Evolutionary conservation across 768 basidiomycete species (phyloP).

Genomic region (Tephrocybe sp.): DNA sequence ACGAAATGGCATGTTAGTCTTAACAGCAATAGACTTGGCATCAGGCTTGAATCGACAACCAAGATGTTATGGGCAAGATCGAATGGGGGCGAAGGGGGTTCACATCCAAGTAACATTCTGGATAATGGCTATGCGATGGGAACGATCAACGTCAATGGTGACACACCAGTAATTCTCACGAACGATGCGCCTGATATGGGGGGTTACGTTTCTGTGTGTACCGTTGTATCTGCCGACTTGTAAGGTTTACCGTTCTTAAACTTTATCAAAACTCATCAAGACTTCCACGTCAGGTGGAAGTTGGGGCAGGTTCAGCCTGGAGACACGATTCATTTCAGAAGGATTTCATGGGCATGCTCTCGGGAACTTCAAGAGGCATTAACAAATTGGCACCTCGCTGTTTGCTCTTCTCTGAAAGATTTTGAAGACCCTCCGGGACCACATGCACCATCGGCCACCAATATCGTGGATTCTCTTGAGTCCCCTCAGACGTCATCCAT

Average conservation of each 20-base stretch:
- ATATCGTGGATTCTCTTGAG: not conserved
- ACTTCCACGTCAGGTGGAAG: conserved; percentile 58
- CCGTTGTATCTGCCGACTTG: conserved; percentile 52
- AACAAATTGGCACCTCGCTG: not conserved
- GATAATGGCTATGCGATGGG: conserved; percentile 60
- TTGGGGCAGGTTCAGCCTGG: conserved; percentile 66
- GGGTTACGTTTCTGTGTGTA: conserved; percentile 58
- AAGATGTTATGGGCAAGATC: conserved; percentile 54
- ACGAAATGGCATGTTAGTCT: conserved; percentile 54
- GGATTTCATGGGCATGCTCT: conserved; percentile 41
- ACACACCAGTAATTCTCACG: conserved; percentile 66
- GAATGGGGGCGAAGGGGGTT: conserved; percentile 66
- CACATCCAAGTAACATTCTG: conserved; percentile 68
- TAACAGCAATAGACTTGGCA: conserved; percentile 64
- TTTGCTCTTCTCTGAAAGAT: not conserved
- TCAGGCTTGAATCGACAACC: conserved; percentile 47
- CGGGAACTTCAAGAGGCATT: not conserved
- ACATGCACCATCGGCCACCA: not conserved
- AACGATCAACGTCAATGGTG: conserved; percentile 63
- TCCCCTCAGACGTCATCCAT: not conserved
- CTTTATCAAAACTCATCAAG: not conserved
- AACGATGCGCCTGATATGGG: conserved; percentile 67
- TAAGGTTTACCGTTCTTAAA: conserved; percentile 24
- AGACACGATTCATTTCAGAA: conserved; percentile 49
- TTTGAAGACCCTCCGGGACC: not conserved